These are phyloP conservation scores for Emergomyces orientalis DNA, from an alignment of 2,329 filamentous ascomycete genomes.

Conservation along the genomic window DNA sequence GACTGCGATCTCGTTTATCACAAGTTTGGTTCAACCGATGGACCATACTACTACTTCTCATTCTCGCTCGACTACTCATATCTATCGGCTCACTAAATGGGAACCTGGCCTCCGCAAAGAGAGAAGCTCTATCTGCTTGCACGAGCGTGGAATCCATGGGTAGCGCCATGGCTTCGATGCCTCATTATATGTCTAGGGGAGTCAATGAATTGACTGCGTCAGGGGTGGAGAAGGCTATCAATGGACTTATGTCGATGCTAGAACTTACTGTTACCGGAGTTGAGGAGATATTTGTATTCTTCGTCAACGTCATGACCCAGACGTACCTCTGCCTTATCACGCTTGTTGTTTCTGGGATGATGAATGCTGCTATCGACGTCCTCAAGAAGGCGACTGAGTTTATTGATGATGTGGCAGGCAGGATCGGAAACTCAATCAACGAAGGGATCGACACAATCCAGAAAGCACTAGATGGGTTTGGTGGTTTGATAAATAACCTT, in stretches of 20 bases:
- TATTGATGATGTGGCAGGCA: slow-evolving; percentile 47
- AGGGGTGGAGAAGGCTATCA: slow-evolving; percentile 70
- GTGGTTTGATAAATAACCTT: slow-evolving; percentile 48
- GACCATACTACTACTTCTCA: slow-evolving; percentile 80
- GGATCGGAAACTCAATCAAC: slow-evolving; percentile 39
- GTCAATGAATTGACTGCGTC: slow-evolving; percentile 77
- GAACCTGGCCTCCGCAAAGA: slow-evolving; percentile 65
- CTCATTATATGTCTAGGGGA: slow-evolving; percentile 81
- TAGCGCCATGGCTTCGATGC: slow-evolving; percentile 95
- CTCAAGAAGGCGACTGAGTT: slow-evolving; percentile 52
- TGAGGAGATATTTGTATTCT: slow-evolving; percentile 79
- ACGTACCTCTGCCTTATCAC: slow-evolving; percentile 88
- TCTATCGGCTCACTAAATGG: slow-evolving; percentile 62
- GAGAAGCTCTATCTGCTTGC: slow-evolving; percentile 78
- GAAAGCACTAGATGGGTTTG: slow-evolving; percentile 44
- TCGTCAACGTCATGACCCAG: slow-evolving; percentile 81
- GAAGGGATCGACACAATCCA: slow-evolving; percentile 42
- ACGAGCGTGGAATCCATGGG: slow-evolving; percentile 86
- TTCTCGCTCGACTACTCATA: slow-evolving; percentile 72
- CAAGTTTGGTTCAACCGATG: slow-evolving; percentile 97
- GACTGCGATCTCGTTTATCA: slow-evolving; percentile 77
- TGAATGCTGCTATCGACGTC: slow-evolving; percentile 58
- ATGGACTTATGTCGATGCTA: slow-evolving; percentile 69
- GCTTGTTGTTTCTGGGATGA: slow-evolving; percentile 66
- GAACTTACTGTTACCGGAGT: slow-evolving; percentile 71